These are phyloP conservation scores for Panaeolus cyanescens DNA, from an alignment of 768 basidiomycete species.

Conservation along the genomic window DNA sequence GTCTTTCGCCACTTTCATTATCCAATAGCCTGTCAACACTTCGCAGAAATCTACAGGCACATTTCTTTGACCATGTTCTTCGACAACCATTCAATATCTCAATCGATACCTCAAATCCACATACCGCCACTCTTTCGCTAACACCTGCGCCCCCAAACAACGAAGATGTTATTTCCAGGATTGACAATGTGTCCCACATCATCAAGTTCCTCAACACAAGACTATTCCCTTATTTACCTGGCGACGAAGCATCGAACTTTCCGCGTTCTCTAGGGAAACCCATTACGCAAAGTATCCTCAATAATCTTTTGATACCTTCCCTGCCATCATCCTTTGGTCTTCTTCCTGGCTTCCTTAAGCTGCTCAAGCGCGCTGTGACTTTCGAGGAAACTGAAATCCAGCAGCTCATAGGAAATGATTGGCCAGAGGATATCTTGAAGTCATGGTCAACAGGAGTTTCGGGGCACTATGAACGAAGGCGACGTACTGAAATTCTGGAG, in stretches of 20 bases:
- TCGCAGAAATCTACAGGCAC: conserved; percentile 61
- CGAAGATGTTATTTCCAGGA: conserved; percentile 38
- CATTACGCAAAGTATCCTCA: conserved; percentile 59
- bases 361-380: conserved; percentile 56
- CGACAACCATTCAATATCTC: conserved; percentile 50
- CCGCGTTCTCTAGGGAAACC: conserved; percentile 62
- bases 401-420: conserved; percentile 48
- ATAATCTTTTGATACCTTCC: conserved; percentile 66
- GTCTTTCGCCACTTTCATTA: conserved; percentile 57
- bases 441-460: conserved; percentile 70
- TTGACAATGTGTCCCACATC: conserved; percentile 57
- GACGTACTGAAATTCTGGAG: conserved; percentile 68
- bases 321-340: conserved; percentile 64
- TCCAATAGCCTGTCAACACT: conserved; percentile 58
- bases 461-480: conserved; percentile 76
- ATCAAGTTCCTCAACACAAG: conserved; percentile 64
- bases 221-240: conserved; percentile 59
- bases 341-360: conserved; percentile 62
- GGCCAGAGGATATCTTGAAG: conserved; percentile 55
- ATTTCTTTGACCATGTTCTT: conserved; percentile 62
- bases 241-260: conserved; percentile 45
- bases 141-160: conserved; percentile 44
- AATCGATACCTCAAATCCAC: conserved; percentile 32
- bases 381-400: conserved; percentile 66
- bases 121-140: conserved; percentile 49